Base-by-base conservation (phyloP, 2,329 filamentous ascomycete species). In the Sporothrix brunneoviolacea region DNA sequence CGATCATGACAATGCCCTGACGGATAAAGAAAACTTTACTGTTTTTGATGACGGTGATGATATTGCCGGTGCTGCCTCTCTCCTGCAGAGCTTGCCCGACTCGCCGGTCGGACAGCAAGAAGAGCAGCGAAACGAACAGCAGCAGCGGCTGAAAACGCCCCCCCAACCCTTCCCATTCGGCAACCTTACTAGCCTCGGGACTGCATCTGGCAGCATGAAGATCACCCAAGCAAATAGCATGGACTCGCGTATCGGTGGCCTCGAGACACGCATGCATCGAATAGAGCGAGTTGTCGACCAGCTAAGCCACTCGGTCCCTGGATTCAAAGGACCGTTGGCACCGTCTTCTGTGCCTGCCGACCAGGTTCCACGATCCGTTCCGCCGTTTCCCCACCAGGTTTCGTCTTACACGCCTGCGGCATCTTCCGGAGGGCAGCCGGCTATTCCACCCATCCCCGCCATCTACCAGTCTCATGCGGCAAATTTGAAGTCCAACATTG, bases 151-250 rank as follows among this genome's bases (percentile, higher is more conserved):
- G 0, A 44, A 33, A 37, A 15, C 32, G 15, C 43, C 37, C 8
- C 69, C 70, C 3, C 71, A 78, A 50, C 74, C 78, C 0, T 82
- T 82, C 57, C 69, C 73, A 51, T 82, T 82, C 59, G 74, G 72
- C 4, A 67, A 73, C 32, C 30, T 42, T n/a, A 35, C 38, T 7
- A 21, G 21, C 10, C 22, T 53, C 9, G 47, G 44, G 3, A 18
- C 42, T 3, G 19, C 13, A 1, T 61, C 65, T 24, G 21, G 37
- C 9, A 63, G 66, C 18, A 77, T 79, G 75, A 80, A 76, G 59
- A 80, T 80, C 52, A 80, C 77, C 2, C 70, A 79, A 55, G 74
- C 73, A 15, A 72, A 71, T 10, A 75, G 69, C 56, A 60, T 82
- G 9, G 78, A 82, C 57, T 71, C 71, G 9, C 71, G 79, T 12